Conservation (phyloP, 2,329 filamentous ascomycete genomes). For the Stemphylium vesicarium region DNA sequence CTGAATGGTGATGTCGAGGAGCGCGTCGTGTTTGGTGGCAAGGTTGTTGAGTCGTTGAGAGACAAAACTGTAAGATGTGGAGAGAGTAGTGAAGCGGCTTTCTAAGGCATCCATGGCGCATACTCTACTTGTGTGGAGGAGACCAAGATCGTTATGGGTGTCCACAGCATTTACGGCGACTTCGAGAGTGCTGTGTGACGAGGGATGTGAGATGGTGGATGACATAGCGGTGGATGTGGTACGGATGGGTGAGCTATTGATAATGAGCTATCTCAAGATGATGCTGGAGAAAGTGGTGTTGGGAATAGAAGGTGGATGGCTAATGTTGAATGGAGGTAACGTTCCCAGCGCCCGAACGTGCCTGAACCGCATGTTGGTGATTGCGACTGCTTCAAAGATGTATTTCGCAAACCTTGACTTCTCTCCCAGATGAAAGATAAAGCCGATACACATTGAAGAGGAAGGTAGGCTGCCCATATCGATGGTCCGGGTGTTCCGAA, state of each 20-base stretch:
- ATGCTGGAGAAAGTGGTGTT: not conserved
- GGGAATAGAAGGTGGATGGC: not conserved
- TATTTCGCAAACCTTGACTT: too few relatives aligned
- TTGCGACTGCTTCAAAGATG: not conserved
- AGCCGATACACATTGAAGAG: not conserved
- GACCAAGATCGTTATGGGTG: not conserved
- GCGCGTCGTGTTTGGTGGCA: not conserved
- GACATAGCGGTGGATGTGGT: not conserved
- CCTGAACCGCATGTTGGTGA: not conserved
- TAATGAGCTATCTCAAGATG: not conserved
- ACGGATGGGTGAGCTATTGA: not conserved
- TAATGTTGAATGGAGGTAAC: not conserved
- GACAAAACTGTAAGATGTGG: not conserved
- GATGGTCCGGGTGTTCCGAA: too few relatives aligned
- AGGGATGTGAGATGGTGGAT: not conserved
- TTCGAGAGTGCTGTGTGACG: not conserved
- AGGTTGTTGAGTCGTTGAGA: not conserved
- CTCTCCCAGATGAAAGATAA: not conserved
- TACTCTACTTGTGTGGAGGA: not conserved
- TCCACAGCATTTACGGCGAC: not conserved
- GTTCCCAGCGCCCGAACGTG: not conserved
- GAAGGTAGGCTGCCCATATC: not conserved
- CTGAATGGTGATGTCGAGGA: not conserved
- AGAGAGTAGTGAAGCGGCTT: not conserved
- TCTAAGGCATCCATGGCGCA: not conserved